Evolutionary conservation across 1,139 yeast species (phyloP).

Genomic region (Debaryomyces subglobosus): DNA sequence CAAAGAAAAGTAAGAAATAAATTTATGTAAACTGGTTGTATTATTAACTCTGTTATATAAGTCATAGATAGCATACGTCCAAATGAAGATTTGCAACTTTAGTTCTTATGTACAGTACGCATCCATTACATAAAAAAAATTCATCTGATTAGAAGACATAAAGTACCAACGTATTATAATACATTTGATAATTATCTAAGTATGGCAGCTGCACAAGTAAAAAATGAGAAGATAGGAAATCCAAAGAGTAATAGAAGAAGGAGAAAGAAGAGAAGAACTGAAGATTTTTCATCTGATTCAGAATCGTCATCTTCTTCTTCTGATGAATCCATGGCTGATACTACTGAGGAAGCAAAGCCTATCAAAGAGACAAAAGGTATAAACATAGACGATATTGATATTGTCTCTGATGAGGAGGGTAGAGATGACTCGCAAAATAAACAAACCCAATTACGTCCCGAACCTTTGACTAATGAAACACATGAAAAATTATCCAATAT

Average conservation of each 20-base stretch:
- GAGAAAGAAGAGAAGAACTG: conserved; percentile 82
- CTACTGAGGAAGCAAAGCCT: conserved; percentile 14
- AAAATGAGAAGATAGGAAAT: conserved; percentile 9
- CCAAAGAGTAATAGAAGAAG: conserved; percentile 38
- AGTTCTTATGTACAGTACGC: conserved; percentile 8
- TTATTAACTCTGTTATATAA: background rate
- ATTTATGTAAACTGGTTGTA: background rate
- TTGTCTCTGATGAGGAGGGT: conserved; percentile 44
- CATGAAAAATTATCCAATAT: conserved; percentile 29
- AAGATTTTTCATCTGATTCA: conserved; percentile 52
- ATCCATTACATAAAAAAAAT: background rate
- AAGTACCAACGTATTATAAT: background rate
- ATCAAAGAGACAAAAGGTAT: conserved; percentile 18
- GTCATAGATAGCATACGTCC: background rate
- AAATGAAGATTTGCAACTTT: conserved; percentile 2
- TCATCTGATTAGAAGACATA: background rate
- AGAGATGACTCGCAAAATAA: conserved; percentile 10
- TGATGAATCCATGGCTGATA: conserved; percentile 16
- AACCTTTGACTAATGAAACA: conserved; percentile 24
- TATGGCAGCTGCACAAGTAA: conserved; percentile 10
- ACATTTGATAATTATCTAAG: background rate
- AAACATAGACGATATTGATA: conserved; percentile 39
- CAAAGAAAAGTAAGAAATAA: conserved; percentile 15
- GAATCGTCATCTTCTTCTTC: conserved; percentile 44
- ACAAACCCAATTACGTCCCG: conserved; percentile 15